Evolutionary conservation across 179 eudicot species (phyloP), one percentile per base, ranked within the genome.

Genomic region (Silene vulgaris): DNA sequence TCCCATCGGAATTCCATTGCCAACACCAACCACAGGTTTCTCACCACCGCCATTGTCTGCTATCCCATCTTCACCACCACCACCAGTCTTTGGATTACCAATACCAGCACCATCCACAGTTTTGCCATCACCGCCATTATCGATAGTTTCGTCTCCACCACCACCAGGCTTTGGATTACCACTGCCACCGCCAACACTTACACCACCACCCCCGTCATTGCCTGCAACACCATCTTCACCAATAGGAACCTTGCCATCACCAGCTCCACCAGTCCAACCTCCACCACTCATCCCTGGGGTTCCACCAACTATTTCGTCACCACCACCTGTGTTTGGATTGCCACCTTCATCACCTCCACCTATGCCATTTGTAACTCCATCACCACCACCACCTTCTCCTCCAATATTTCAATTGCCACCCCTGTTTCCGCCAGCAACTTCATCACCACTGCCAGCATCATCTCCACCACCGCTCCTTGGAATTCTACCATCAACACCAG

Each of bases 381-480:
- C 40, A 23, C 73, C 73, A 23, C 73, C 73, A 70, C 61, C 74
- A 50, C 62, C 74, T 20, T 16, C 74, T 9, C 43, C 74, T 1
- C 74, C 74, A 26, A 23, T 28, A 52, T 52, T 69, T 45, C 73
- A 69, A 69, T 69, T 45, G 7, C 59, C 73, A 20, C 73, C 73
- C 35, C 5, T 45, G 0, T 69, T 69, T 21, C 73, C 73, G 9
- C 73, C 73, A 19, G 28, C 57, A 45, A 69, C 9, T 45, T 69
- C 21, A 3, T 26, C 73, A 21, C 32, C 59, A 45, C 32, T 6
- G 32, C 73, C 72, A 32, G 50, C 17, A 4, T 32, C 71, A 32
- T 32, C 50, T 35, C 71, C 71, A 32, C 72, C 73, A 43, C 73
- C 73, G 23, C 4, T 69, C 0, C 12, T 48, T 20, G 19, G 14